These are phyloP conservation scores for Pythium angustatum DNA, from an alignment of 352 stramenopile species.

Conservation along the genomic window DNA sequence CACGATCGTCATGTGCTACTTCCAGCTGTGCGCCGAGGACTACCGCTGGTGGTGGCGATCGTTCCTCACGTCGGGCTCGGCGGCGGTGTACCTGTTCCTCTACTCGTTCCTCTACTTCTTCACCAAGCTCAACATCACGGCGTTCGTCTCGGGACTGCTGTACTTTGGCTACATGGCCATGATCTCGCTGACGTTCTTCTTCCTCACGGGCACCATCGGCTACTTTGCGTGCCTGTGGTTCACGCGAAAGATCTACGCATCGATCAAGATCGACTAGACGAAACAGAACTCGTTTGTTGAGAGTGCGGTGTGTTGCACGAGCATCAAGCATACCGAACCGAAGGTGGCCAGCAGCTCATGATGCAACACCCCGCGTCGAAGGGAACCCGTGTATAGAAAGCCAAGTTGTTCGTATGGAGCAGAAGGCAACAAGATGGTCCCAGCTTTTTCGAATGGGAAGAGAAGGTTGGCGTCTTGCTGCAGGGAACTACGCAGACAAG, in stretches of 20 bases:
- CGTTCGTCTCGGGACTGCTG: constrained; percentile 91
- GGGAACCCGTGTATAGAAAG: constrained; percentile 25
- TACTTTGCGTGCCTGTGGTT: constrained; percentile 99
- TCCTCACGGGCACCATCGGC: constrained; percentile 96
- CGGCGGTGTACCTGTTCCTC: constrained; percentile 97
- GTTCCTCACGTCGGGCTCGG: constrained; percentile 96
- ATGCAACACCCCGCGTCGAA: not conserved
- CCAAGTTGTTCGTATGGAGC: constrained; percentile 15
- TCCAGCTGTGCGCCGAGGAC: constrained; percentile 99
- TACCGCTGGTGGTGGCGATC: constrained; percentile 98
- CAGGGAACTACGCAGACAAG: not conserved
- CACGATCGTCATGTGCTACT: constrained; percentile 99
- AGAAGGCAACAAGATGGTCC: not conserved
- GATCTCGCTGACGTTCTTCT: constrained; percentile 96
- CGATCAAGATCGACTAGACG: constrained; percentile 92
- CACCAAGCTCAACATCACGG: constrained; percentile 97
- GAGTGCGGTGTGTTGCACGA: not conserved
- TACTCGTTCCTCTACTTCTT: constrained; percentile 99
- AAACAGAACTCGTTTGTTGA: not conserved
- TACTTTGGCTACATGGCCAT: constrained; percentile 99
- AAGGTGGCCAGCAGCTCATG: constrained; percentile 4
- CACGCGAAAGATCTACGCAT: constrained; percentile 98
- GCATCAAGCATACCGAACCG: not conserved
- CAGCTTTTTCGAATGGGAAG: constrained; percentile 23
- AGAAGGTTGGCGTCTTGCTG: constrained; percentile 12